Conservation (phyloP, 1,284 basidiomycete species). For the Phylloboletellus chloephorus region DNA sequence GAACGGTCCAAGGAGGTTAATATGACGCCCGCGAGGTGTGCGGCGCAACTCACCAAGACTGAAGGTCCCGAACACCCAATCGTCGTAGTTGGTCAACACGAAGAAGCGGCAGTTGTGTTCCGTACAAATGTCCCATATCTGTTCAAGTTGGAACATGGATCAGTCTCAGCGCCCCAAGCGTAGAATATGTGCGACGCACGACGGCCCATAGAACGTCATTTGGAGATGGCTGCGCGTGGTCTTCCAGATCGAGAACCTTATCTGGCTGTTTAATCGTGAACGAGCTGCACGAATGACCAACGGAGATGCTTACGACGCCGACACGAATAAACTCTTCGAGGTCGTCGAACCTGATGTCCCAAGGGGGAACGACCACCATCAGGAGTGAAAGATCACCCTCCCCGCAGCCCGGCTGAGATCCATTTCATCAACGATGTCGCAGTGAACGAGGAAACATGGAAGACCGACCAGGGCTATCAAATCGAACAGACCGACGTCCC, state of each 20-base stretch:
- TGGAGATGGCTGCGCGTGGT: not conserved
- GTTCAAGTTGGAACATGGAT: not conserved
- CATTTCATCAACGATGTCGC: not conserved
- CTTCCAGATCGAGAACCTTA: conserved; percentile 2
- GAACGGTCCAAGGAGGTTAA: not conserved
- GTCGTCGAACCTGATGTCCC: conserved; percentile 10
- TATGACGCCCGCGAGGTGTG: not conserved
- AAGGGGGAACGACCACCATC: conserved; percentile 8
- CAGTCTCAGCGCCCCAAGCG: not conserved
- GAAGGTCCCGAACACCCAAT: conserved; percentile 14
- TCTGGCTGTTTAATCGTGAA: conserved; percentile 3
- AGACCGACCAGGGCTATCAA: conserved; percentile 10
- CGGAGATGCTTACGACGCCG: conserved; percentile 7
- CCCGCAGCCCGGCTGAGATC: conserved; percentile 4
- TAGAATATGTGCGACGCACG: conserved; percentile 3
- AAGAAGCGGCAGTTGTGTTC: conserved; percentile 13
- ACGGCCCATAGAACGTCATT: conserved; percentile 12
- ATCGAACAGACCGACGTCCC: conserved; percentile 9
- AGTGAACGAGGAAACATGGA: not conserved
- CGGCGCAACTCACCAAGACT: conserved; percentile 6
- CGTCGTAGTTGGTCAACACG: conserved; percentile 14
- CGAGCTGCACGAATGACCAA: not conserved
- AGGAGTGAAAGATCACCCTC: conserved; percentile 5
- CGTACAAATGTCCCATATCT: conserved; percentile 16
- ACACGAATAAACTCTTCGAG: conserved; percentile 7